Conservation (phyloP, 257 asterid genomes). For the Leonotis leonurus region DNA sequence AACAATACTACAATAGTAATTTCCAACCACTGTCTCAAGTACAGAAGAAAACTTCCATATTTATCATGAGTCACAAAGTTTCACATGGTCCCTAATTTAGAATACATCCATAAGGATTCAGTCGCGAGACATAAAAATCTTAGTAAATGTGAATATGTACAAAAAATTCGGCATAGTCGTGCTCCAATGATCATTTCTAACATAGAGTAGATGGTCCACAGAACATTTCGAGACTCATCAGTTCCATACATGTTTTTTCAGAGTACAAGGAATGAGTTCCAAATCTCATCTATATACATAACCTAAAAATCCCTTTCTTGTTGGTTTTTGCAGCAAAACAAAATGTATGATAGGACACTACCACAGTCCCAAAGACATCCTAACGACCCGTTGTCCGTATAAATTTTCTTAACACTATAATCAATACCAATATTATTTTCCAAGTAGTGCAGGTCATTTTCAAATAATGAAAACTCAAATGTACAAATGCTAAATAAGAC, state of each 20-base stretch:
- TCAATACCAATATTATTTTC: not conserved
- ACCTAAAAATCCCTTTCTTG: not conserved
- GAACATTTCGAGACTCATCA: not conserved
- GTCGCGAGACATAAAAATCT: not conserved
- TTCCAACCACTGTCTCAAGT: not conserved
- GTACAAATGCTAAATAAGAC: slow-evolving; percentile 2
- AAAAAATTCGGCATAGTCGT: not conserved
- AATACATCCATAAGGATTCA: not conserved
- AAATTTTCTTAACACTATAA: not conserved
- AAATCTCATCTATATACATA: not conserved
- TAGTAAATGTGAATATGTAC: not conserved
- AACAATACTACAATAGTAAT: no score
- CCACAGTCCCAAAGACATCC: not conserved
- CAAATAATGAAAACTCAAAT: not conserved
- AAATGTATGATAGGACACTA: not conserved
- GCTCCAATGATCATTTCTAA: not conserved
- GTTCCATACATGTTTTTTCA: not conserved
- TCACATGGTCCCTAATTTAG: not conserved
- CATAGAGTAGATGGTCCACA: not conserved
- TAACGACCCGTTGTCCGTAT: not conserved
- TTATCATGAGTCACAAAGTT: not conserved
- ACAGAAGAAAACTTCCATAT: not conserved
- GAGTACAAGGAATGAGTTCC: not conserved
- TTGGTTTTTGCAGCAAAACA: not conserved
- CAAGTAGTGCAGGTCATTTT: not conserved